Percentiles rank a stretch among this genome's conserved stretches.
phyloP scores from a whole-genome alignment of 2,329 filamentous ascomycete species.

The Salinomyces thailandicus region DNA sequence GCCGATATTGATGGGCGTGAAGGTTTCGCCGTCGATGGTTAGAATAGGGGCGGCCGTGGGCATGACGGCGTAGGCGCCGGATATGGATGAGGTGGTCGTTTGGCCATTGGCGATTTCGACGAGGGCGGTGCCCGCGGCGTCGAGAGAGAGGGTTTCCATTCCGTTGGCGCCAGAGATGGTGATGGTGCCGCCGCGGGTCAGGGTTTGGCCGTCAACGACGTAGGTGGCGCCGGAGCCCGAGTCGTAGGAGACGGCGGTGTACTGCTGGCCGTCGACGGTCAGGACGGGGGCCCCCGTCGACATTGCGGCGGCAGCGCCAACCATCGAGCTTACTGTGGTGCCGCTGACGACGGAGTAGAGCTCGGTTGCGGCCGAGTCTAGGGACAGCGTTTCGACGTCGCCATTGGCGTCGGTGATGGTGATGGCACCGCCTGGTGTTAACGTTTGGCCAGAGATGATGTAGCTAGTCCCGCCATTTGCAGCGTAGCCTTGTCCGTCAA shows the following conservation, averaged over 20 bases:
- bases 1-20: conserved; percentile 21
- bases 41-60: conserved; percentile 23
- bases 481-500: conserved; percentile 18
- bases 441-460: conserved; percentile 26
- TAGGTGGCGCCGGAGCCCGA: conserved; percentile 21
- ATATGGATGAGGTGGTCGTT: conserved; percentile 16
- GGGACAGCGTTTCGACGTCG: conserved; percentile 22
- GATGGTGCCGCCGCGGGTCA: conserved; percentile 28
- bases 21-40: conserved; percentile 22
- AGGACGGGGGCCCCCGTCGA: conserved; percentile 21
- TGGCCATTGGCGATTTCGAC: conserved; percentile 14
- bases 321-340: conserved; percentile 18
- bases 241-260: conserved; percentile 20
- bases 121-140: conserved; percentile 24
- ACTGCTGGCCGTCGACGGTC: conserved; percentile 22
- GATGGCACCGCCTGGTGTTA: conserved; percentile 28
- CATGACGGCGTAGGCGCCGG: conserved; percentile 17
- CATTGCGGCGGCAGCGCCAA: conserved; percentile 16
- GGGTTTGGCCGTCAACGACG: conserved; percentile 26
- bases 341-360: conserved; percentile 11
- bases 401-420: conserved; percentile 15
- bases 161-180: conserved; percentile 16
- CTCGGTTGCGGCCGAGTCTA: conserved; percentile 26
- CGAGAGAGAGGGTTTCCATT: conserved; percentile 23
- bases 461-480: conserved; percentile 21